phyloP scores from a whole-genome alignment of 495 filamentous ascomycete genomes.

The Sabuloglossum arenarium region DNA sequence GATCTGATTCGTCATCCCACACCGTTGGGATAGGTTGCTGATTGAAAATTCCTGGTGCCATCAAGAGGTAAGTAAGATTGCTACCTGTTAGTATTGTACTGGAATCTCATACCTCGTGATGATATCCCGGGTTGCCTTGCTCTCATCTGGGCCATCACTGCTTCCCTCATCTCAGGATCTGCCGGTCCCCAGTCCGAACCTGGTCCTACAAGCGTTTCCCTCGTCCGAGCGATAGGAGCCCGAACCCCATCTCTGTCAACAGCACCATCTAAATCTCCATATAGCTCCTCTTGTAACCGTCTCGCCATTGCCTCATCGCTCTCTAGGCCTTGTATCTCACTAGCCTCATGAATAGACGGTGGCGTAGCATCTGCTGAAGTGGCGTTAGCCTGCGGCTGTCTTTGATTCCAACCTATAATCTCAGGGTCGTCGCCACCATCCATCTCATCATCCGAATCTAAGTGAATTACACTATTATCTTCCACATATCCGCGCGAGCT shows the following conservation, averaged over 20 bases:
- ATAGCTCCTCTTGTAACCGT: constrained; percentile 79
- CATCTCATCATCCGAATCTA: constrained; percentile 42
- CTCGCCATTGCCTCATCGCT: constrained; percentile 89
- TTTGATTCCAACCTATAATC: neutral
- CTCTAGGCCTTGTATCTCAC: constrained; percentile 22
- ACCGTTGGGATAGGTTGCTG: constrained; percentile 42
- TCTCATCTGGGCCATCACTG: constrained; percentile 47
- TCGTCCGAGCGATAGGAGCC: constrained; percentile 78
- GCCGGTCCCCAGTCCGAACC: constrained; percentile 24
- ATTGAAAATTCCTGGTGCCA: constrained; percentile 58
- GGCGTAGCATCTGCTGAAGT: constrained; percentile 6
- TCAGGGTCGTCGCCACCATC: constrained; percentile 8
- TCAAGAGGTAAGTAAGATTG: constrained; percentile 1
- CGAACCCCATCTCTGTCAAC: constrained; percentile 44
- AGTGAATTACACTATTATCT: constrained; percentile 38
- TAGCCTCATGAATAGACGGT: neutral
- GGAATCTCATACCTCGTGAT: neutral
- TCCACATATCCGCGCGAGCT: constrained; percentile 23
- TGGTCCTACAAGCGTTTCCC: constrained; percentile 74
- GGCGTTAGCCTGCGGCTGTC: neutral
- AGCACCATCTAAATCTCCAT: constrained; percentile 26
- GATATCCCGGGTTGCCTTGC: constrained; percentile 15
- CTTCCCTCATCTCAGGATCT: constrained; percentile 36
- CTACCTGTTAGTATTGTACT: neutral
- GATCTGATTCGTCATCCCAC: constrained; percentile 39